Base-by-base conservation (phyloP, 2,329 filamentous ascomycete species). In the Nigrospora sphaerica region DNA sequence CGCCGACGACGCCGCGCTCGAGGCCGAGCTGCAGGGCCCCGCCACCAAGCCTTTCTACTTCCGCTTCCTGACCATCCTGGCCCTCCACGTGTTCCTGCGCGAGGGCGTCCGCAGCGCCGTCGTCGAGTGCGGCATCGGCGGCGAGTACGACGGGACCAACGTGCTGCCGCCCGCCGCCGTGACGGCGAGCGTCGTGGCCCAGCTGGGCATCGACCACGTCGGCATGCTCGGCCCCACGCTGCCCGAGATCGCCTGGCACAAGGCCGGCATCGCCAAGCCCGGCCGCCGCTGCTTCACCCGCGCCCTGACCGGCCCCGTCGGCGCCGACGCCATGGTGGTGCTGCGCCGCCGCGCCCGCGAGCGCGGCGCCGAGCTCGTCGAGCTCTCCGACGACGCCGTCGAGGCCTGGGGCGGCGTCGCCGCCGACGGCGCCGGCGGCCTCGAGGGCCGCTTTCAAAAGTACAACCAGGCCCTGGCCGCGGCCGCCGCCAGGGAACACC, bases 91-190 rank as follows among this genome's bases (percentile, higher is more conserved):
- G 2, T 98, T 95, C 56, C 60, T 95, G 23, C 65, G 74, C 41
- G 85, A 93, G 62, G 83, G 85, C 1, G 83, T 96, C 0, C 75
- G 83, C 52, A 81, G 81, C 16, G 91, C 89, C 0, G 81, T 97
- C 11, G 77, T 97, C 32, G 93, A 98, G 67, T 95, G 89, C 58
- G 93, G 93, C 1, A 95, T 97, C 52, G 93, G 93, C 14, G 93
- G 91, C 42, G 88, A 95, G 67, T 90, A 90, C 58, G 92, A 97
- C 60, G 86, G 86, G 28, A 98, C 93, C 11, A 97, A 97, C 59
- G 78, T 97, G 18, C 66, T 98, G 6, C 73, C 74, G 0, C 46
- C 68, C 0, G 71, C 75, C 12, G 74, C 78, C 12, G 85, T 90
- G 1, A 83, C 79, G 7, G 84, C 83, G 1, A 78, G 82, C 1